These are phyloP conservation scores for Kwoniella sp. DNA, from an alignment of 768 basidiomycete genomes.

Conservation along the genomic window DNA sequence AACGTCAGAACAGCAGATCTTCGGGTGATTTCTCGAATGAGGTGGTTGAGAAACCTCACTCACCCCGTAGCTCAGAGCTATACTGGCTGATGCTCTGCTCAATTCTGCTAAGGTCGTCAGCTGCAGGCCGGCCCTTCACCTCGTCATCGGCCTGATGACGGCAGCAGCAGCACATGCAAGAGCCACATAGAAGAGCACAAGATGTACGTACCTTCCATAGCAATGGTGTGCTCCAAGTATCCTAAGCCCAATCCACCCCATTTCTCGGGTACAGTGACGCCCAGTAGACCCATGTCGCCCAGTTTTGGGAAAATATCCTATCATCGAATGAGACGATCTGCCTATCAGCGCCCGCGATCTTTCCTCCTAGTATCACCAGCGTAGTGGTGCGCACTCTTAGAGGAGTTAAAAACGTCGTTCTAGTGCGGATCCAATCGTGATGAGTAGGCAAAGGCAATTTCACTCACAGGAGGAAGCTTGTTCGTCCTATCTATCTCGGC, in stretches of 20 bases:
- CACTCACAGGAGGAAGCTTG: slow-evolving; percentile 69
- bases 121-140: background rate
- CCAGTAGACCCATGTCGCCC: slow-evolving; percentile 48
- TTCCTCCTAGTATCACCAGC: too few species aligned
- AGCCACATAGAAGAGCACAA: background rate
- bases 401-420: too few species aligned
- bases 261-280: slow-evolving; percentile 70
- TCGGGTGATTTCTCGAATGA: too few species aligned
- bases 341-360: too few species aligned
- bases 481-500: slow-evolving; percentile 84
- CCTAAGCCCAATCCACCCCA: slow-evolving; percentile 83
- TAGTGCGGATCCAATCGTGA: too few species aligned
- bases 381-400: background rate
- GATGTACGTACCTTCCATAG: slow-evolving; percentile 78
- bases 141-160: background rate
- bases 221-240: slow-evolving; percentile 83
- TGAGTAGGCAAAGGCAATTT: background rate
- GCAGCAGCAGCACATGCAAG: background rate
- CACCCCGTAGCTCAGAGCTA: slow-evolving; percentile 65
- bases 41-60: slow-evolving; percentile 12
- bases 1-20: too few species aligned
- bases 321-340: too few species aligned
- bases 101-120: slow-evolving; percentile 59
- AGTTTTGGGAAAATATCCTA: slow-evolving; percentile 47
- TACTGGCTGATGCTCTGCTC: slow-evolving; percentile 84